A percentile compares a stretch with the other conserved stretches of the same genome.
Conservation (phyloP, 345 rosid genomes). For the Pistacia atlantica region DNA sequence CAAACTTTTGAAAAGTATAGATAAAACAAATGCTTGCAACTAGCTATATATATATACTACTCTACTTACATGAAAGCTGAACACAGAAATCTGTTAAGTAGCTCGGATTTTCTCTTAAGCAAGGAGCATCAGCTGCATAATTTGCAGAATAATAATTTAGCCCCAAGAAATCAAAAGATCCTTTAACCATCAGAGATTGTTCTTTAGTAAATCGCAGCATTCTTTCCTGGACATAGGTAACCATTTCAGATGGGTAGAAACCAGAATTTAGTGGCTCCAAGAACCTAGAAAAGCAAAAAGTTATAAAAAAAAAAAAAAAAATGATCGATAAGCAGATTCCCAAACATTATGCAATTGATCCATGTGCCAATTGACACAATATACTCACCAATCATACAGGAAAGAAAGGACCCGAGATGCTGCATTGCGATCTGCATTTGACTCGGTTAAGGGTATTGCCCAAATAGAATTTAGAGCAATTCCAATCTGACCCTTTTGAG, state of each 20-base stretch:
- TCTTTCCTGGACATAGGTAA: slow-evolving; percentile 30
- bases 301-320: too few relatives aligned
- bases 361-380: neutral
- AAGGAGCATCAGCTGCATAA: slow-evolving; percentile 29
- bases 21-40: too few relatives aligned
- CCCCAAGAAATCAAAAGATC: slow-evolving; percentile 53
- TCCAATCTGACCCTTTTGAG: slow-evolving; percentile 41
- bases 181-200: slow-evolving; percentile 35
- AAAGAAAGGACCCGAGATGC: slow-evolving; percentile 30
- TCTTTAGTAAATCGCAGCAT: slow-evolving; percentile 41
- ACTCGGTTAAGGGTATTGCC: slow-evolving; percentile 26
- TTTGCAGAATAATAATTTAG: slow-evolving; percentile 46
- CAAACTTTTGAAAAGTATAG: too few relatives aligned
- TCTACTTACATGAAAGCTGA: slow-evolving; percentile 15
- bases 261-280: slow-evolving; percentile 45
- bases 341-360: neutral
- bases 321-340: neutral
- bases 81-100: slow-evolving; percentile 20
- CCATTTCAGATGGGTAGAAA: slow-evolving; percentile 43
- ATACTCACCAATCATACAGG: slow-evolving; percentile 32
- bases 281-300: slow-evolving; percentile 25
- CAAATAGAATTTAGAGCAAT: slow-evolving; percentile 28
- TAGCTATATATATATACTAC: neutral
- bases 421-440: slow-evolving; percentile 1
- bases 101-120: neutral